Evolutionary conservation across 192 early-diverging fungal species (phyloP).

Genomic region (Podila minutissima): DNA sequence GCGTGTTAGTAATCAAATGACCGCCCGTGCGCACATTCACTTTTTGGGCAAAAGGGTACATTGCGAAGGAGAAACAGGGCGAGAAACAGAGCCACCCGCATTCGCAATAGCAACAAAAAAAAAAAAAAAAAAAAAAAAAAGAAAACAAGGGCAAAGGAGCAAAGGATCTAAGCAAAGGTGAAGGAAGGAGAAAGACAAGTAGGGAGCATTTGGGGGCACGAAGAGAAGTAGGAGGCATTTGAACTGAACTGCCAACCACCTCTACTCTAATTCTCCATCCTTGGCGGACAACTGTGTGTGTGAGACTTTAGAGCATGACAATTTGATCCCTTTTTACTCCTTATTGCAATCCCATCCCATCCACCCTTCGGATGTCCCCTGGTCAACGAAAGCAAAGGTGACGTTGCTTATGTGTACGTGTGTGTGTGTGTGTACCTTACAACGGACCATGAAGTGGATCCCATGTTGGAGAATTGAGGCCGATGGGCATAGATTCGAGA

Average conservation of each 20-base stretch:
- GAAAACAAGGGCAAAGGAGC: not conserved
- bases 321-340: not conserved
- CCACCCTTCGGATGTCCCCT: not conserved
- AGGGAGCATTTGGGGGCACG: not conserved
- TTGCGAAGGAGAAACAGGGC: too few species aligned
- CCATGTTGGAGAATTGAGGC: slow-evolving; percentile 20
- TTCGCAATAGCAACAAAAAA: too few species aligned
- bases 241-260: too few species aligned
- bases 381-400: too few species aligned
- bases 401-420: not conserved
- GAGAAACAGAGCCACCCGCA: not conserved
- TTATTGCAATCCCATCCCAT: not conserved
- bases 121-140: too few species aligned
- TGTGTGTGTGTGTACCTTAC: slow-evolving; percentile 18
- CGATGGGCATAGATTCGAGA: slow-evolving; percentile 33
- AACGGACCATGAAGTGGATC: slow-evolving; percentile 24
- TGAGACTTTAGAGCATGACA: too few species aligned
- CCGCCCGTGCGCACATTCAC: not conserved
- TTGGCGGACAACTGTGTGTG: too few species aligned
- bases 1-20: slow-evolving; percentile 7
- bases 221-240: too few species aligned
- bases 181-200: not conserved
- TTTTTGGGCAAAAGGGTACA: not conserved
- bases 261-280: too few species aligned
- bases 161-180: not conserved